Percentiles rank a stretch among this genome's conserved stretches.
Evolutionary conservation across 148 eudicot genomes (phyloP).

Genomic region (Polygonum maritimum): DNA sequence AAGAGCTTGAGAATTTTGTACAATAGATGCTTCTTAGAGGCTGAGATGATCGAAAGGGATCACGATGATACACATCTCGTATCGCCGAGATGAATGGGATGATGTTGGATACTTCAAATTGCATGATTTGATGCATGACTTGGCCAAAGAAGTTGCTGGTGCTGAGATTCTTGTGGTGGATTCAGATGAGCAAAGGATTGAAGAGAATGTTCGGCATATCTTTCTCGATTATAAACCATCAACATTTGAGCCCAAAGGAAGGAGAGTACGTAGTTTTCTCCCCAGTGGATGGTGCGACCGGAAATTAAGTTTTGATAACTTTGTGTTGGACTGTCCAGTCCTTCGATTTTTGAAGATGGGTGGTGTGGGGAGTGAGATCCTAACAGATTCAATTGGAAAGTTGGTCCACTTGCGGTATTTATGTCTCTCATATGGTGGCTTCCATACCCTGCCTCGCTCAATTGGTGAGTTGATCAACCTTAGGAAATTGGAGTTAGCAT

Average conservation of each 20-base stretch:
- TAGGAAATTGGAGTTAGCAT: not conserved
- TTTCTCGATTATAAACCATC: not conserved
- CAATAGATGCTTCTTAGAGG: conserved; percentile 12
- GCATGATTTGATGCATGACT: conserved; percentile 21
- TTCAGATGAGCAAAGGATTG: not conserved
- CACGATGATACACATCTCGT: not conserved
- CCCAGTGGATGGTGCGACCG: too few species aligned
- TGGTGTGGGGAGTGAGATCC: not conserved
- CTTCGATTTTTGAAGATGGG: conserved; percentile 10
- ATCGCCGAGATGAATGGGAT: not conserved
- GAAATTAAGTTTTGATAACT: too few species aligned
- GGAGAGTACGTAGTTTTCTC: too few species aligned
- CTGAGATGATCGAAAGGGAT: not conserved
- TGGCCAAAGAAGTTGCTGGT: not conserved
- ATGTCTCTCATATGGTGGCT: not conserved
- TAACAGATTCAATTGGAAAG: conserved; percentile 16
- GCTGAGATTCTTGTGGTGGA: not conserved
- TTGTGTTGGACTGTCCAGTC: too few species aligned
- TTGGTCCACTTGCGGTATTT: conserved; percentile 10
- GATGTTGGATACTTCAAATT: conserved; percentile 10
- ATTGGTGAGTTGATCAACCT: not conserved
- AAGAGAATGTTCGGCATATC: not conserved
- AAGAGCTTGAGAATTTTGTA: not conserved
- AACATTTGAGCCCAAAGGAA: not conserved
- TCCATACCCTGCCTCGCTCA: not conserved